Conservation (phyloP, 179 eudicot species). For the Carnegiea gigantea region DNA sequence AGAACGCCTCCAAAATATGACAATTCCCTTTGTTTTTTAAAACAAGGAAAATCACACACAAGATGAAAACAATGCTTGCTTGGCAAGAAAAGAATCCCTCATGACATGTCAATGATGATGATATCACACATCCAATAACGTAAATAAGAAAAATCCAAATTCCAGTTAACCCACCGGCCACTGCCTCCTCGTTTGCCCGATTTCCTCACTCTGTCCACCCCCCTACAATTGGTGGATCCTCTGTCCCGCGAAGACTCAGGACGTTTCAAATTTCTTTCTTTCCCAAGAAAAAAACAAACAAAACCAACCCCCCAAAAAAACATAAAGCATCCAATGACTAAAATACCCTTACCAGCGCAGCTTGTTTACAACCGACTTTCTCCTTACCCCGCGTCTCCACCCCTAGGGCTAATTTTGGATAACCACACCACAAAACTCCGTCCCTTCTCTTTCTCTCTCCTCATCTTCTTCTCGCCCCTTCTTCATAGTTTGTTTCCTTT, state of each 20-base stretch:
- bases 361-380: not conserved
- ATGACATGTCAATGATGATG: too few species aligned
- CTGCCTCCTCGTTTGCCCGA: not conserved
- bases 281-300: not conserved
- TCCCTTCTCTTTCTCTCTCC: not conserved
- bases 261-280: constrained; percentile 8
- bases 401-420: not conserved
- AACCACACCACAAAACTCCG: not conserved
- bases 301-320: not conserved
- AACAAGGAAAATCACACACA: too few species aligned
- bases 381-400: not conserved
- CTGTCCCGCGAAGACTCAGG: constrained; percentile 8
- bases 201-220: not conserved
- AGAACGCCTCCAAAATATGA: too few species aligned
- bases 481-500: not conserved
- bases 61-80: too few species aligned
- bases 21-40: too few species aligned
- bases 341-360: not conserved
- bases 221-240: constrained; percentile 3
- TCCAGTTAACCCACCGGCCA: not conserved
- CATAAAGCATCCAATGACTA: not conserved
- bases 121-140: not conserved
- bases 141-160: not conserved
- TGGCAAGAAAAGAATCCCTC: not conserved
- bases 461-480: not conserved